Conservation (phyloP, 495 filamentous ascomycete species). For the Pyronema omphalodes region DNA sequence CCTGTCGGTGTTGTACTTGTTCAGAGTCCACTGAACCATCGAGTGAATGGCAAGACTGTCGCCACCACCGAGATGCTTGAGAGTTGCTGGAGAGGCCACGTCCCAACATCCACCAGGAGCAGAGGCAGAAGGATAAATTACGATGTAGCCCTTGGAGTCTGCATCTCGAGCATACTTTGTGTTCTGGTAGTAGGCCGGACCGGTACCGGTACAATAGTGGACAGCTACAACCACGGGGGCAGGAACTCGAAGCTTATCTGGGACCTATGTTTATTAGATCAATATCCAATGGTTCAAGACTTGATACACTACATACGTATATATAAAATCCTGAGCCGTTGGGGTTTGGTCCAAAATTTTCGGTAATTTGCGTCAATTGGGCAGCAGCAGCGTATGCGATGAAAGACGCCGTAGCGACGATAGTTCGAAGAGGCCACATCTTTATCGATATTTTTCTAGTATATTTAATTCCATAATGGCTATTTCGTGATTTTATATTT, state of each 20-base stretch:
- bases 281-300: too few species aligned
- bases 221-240: conserved; percentile 37
- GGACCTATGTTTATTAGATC: conserved; percentile 16
- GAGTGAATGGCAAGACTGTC: conserved; percentile 41
- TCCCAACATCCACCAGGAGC: conserved; percentile 39
- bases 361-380: too few species aligned
- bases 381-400: too few species aligned
- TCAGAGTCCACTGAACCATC: conserved; percentile 39
- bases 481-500: too few species aligned
- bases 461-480: too few species aligned
- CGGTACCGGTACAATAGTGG: conserved; percentile 39
- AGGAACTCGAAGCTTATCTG: conserved; percentile 33
- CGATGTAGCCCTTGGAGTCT: conserved; percentile 37
- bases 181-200: conserved; percentile 31
- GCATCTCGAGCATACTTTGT: conserved; percentile 32
- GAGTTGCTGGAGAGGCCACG: conserved; percentile 33
- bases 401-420: too few species aligned
- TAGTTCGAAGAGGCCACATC: too few species aligned
- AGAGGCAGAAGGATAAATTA: conserved; percentile 37
- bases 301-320: background rate
- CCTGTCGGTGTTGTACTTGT: conserved; percentile 32
- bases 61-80: conserved; percentile 39
- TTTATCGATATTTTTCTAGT: too few species aligned
- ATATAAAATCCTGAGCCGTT: conserved; percentile 10
- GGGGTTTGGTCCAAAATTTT: conserved; percentile 9